Conservation (phyloP, 306 rosid species). For the Cicer chorassanicum region DNA sequence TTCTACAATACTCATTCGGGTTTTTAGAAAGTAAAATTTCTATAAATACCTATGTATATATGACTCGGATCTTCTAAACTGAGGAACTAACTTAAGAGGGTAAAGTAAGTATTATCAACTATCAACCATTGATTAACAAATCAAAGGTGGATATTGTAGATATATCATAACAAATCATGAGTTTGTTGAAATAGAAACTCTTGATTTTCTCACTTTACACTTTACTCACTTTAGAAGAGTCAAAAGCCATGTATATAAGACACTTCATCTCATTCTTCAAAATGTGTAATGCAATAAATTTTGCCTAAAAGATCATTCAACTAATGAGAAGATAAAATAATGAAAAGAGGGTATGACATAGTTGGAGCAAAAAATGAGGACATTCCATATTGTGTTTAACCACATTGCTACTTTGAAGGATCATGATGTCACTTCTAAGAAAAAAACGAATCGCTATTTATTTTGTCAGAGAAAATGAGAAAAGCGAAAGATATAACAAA, state of each 20-base stretch:
- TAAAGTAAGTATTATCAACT: too few species aligned
- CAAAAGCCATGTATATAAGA: conserved; percentile 17
- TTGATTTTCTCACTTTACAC: too few species aligned
- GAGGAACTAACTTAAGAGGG: too few species aligned
- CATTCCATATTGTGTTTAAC: background rate
- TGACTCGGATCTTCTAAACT: too few species aligned
- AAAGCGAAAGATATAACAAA: conserved; percentile 22
- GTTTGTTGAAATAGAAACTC: too few species aligned
- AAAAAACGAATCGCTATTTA: background rate
- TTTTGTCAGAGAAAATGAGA: conserved; percentile 18
- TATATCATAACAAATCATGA: too few species aligned
- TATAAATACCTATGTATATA: conserved; percentile 4
- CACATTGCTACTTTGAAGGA: background rate
- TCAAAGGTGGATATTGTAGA: too few species aligned
- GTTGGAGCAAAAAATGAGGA: conserved; percentile 8
- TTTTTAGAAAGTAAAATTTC: conserved; percentile 11
- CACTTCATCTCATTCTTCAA: conserved; percentile 2
- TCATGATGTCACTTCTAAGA: background rate
- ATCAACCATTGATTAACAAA: too few species aligned
- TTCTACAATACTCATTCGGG: conserved; percentile 17
- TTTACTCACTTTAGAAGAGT: background rate
- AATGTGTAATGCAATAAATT: background rate
- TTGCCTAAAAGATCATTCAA: conserved; percentile 23
- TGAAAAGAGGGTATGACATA: background rate
- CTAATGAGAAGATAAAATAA: background rate